Evolutionary conservation across 2,329 filamentous ascomycete genomes (phyloP).

Genomic region (Fusarium virguliforme): DNA sequence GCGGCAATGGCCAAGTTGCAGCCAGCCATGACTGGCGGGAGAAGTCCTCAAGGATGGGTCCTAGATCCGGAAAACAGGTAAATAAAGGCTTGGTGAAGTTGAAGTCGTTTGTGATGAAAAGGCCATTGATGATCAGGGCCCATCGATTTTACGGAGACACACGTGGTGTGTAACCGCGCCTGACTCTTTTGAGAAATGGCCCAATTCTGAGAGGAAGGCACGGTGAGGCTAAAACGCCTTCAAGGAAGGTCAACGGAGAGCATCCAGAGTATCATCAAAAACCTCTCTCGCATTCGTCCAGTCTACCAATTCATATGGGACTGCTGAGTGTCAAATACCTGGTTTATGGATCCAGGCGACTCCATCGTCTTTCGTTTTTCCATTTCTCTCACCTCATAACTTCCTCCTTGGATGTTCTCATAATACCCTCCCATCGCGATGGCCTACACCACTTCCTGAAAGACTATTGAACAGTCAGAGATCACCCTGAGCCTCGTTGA

Average conservation of each 20-base stretch:
- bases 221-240: not conserved
- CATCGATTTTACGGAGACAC: constrained; percentile 4
- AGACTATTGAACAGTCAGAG: not conserved
- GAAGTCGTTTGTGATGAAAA: not conserved
- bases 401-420: constrained; percentile 1
- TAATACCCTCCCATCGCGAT: not conserved
- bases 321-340: not conserved
- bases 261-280: not conserved
- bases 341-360: constrained; percentile 2
- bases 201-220: constrained; percentile 9
- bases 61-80: constrained; percentile 10
- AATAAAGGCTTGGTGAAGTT: constrained; percentile 6
- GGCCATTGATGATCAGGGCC: constrained; percentile 1
- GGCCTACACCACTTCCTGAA: not conserved
- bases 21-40: constrained; percentile 7
- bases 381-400: not conserved
- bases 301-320: not conserved
- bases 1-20: not conserved
- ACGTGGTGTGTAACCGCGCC: not conserved
- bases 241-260: constrained; percentile 16
- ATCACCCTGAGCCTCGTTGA: not conserved
- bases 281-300: not conserved
- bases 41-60: constrained; percentile 5
- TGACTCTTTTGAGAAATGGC: not conserved
- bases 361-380: constrained; percentile 10